A percentile compares a stretch with the other conserved stretches of the same genome.
Conservation (phyloP, 2,329 filamentous ascomycete species). For the Pestalotiopsis sp. region DNA sequence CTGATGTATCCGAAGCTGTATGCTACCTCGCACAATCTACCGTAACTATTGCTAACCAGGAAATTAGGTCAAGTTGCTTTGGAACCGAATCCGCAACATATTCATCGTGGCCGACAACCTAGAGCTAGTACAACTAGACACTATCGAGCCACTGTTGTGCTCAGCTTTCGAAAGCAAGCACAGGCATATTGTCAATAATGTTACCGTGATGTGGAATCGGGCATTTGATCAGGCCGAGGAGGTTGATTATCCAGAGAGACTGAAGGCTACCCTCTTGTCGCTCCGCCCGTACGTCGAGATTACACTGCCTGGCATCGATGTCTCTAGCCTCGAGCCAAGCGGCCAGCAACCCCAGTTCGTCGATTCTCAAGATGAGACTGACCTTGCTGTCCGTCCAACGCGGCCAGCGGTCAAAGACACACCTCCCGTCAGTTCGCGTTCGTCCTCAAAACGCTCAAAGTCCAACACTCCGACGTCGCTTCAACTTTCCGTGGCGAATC, state of each 20-base stretch:
- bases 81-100: slow-evolving; percentile 48
- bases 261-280: slow-evolving; percentile 64
- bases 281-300: slow-evolving; percentile 57
- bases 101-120: slow-evolving; percentile 37
- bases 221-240: slow-evolving; percentile 63
- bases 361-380: slow-evolving; percentile 49
- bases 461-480: slow-evolving; percentile 34
- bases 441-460: slow-evolving; percentile 26
- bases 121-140: slow-evolving; percentile 46
- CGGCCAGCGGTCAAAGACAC: slow-evolving; percentile 16
- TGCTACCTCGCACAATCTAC: slow-evolving; percentile 24
- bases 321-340: slow-evolving; percentile 37
- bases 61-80: slow-evolving; percentile 48
- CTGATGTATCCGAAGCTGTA: slow-evolving; percentile 45
- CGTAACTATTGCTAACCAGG: slow-evolving; percentile 27
- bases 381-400: slow-evolving; percentile 27
- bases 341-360: slow-evolving; percentile 44
- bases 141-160: slow-evolving; percentile 56
- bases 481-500: slow-evolving; percentile 32
- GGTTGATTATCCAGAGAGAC: slow-evolving; percentile 64
- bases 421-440: slow-evolving; percentile 20
- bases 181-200: slow-evolving; percentile 51
- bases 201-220: slow-evolving; percentile 65
- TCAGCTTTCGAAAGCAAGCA: slow-evolving; percentile 62
- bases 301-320: slow-evolving; percentile 44